Base-by-base conservation (phyloP, 176 grass and related monocot genomes). In the Elymus sibiricus region DNA sequence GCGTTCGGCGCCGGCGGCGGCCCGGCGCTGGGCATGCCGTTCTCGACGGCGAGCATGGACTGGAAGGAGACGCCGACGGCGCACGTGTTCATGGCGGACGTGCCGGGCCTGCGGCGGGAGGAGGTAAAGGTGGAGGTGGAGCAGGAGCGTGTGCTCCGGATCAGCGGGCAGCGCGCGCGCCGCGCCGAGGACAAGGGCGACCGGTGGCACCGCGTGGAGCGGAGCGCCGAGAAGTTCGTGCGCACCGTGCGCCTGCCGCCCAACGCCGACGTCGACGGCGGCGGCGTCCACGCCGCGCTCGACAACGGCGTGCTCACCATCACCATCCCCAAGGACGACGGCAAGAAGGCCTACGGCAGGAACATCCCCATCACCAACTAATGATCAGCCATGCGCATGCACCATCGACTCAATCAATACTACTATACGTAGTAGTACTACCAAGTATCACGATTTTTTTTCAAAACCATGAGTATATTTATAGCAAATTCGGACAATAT, bases 121-220 rank as follows among this genome's bases (percentile, higher is more conserved):
- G 87, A 95, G 73, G 86, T 95, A 66, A 89, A 83, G 87, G 74
- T 93, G 16, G 94, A 95, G 91, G 91, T 95, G 77, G 94, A 93
- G 82, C 84, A 91, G 74, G 84, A 88, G 72, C 87, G 89, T 67
- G 73, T 95, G 80, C 90, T 93, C 81, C 64, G 71, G 72, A 91
- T 93, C 70, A 93, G 86, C 55, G 91, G 90, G 6, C 82, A 93
- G 89, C 84, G 91, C 37, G 74, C 58, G 21, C 89, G 70, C 61
- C 61, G 83, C 49, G 84, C 56, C 35, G 91, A 88, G 2, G 73
- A 93, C n/a, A 91, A 95, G 81, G 83, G 62, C 37, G 87, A 89
- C 84, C 87, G 86, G 64, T 90, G 90, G 90, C 90, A 92, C 91
- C 91, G 76, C 91, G 77, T 84, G 4, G 87, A 94, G 87, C 82